Percentiles rank a stretch among this genome's conserved stretches.
Evolutionary conservation across 371 early-diverging fungal species (phyloP).

Genomic region (Rhizoclosmatium hyalinum): DNA sequence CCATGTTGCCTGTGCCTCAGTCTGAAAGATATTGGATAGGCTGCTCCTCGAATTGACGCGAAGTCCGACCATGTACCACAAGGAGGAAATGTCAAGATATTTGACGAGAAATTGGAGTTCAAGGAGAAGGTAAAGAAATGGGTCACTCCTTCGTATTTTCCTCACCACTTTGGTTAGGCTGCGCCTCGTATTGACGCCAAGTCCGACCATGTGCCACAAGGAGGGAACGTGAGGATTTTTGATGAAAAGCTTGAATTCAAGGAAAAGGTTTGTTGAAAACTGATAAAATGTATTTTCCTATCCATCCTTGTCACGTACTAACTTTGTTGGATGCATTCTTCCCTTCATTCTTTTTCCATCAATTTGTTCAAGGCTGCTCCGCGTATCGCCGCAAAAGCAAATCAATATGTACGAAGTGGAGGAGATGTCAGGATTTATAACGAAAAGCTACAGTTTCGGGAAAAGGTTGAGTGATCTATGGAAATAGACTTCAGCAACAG

Average conservation of each 20-base stretch:
- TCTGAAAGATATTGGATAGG: neutral
- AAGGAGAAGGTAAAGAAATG: conserved; percentile 25
- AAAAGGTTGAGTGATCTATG: conserved; percentile 16
- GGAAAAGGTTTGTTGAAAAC: neutral
- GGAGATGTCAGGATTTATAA: conserved; percentile 39
- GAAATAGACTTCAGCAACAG: neutral
- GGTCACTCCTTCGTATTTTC: too few relatives aligned
- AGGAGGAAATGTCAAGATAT: conserved; percentile 39
- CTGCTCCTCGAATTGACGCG: conserved; percentile 29
- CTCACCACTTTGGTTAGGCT: conserved; percentile 4
- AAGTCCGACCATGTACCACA: conserved; percentile 20
- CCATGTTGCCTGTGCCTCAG: too few relatives aligned
- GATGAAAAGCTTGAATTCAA: conserved; percentile 33
- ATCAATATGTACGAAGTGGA: conserved; percentile 26
- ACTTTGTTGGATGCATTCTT: too few relatives aligned
- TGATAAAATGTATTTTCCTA: too few relatives aligned
- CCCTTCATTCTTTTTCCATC: too few relatives aligned
- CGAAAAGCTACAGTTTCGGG: conserved; percentile 39
- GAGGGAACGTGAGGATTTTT: conserved; percentile 41
- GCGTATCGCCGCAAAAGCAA: conserved; percentile 19
- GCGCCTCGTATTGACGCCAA: conserved; percentile 27
- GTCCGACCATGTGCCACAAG: conserved; percentile 25
- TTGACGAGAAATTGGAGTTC: conserved; percentile 33
- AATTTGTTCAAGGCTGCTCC: conserved; percentile 19
- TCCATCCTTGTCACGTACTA: too few relatives aligned